These are phyloP conservation scores for Nakaseomyces delphensis DNA, from an alignment of 1,139 yeast species.

Conservation along the genomic window DNA sequence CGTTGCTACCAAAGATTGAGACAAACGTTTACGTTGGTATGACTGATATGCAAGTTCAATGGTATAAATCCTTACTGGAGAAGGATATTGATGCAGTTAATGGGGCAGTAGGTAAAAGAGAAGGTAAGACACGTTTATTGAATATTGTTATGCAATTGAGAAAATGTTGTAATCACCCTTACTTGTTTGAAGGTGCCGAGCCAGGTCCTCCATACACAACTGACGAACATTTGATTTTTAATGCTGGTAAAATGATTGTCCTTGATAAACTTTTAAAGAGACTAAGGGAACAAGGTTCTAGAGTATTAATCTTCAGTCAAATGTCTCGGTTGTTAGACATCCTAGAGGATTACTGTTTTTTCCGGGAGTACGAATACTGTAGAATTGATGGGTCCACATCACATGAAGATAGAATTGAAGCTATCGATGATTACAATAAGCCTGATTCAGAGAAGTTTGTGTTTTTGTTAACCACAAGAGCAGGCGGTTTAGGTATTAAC, in stretches of 20 bases:
- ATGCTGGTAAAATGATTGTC: slow-evolving; percentile 64
- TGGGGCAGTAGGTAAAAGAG: slow-evolving; percentile 69
- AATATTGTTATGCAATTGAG: slow-evolving; percentile 79
- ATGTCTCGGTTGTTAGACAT: slow-evolving; percentile 78
- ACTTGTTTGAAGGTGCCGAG: slow-evolving; percentile 76
- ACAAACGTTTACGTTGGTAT: slow-evolving; percentile 62
- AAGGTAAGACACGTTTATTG: slow-evolving; percentile 62
- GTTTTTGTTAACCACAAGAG: slow-evolving; percentile 67
- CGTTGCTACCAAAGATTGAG: slow-evolving; percentile 66
- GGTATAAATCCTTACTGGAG: slow-evolving; percentile 69
- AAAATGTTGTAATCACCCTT: slow-evolving; percentile 79
- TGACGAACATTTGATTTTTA: slow-evolving; percentile 68
- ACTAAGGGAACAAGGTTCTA: slow-evolving; percentile 56
- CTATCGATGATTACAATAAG: slow-evolving; percentile 68
- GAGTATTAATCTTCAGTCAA: slow-evolving; percentile 71
- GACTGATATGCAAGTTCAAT: slow-evolving; percentile 66
- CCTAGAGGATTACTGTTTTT: slow-evolving; percentile 65
- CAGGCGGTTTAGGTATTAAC: slow-evolving; percentile 83
- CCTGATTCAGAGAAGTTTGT: slow-evolving; percentile 64
- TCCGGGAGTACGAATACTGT: slow-evolving; percentile 60
- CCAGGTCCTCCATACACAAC: slow-evolving; percentile 84
- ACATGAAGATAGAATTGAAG: slow-evolving; percentile 63
- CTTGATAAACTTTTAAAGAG: slow-evolving; percentile 59
- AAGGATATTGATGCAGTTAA: slow-evolving; percentile 79
- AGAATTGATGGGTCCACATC: slow-evolving; percentile 79